Evolutionary conservation across 2,329 filamentous ascomycete genomes (phyloP), one percentile per base, ranked within the genome.

Genomic region (Phoma sp.): DNA sequence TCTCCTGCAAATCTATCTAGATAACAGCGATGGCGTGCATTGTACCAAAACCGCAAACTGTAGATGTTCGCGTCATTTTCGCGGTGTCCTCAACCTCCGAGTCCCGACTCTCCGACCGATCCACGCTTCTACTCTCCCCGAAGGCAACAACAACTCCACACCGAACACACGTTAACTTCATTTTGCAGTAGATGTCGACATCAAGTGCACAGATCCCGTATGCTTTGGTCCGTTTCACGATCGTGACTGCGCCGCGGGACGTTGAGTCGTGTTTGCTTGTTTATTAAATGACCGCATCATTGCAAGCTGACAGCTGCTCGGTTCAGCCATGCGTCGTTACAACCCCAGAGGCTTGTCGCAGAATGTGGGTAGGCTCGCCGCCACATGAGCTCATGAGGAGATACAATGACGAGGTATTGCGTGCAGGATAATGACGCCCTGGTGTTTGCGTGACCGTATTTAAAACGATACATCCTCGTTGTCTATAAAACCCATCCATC

Each of bases 211-310:
- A 33, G 32, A 19, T 29, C 24, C 15, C n/a, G 19, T 24, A 10
- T 19, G 12, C 21, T 38, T 15, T 46, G 24, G n/a, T 10, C 32
- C 19, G 32, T 43, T 32, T 47, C 40, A 43, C 24, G 12, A 21
- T 37, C 25, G 15, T n/a, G 7, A 33, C 25, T n/a, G 27, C 10
- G 19, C 41, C 46, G 52, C 37, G 52, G 47, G 22, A 5, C 13
- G 2, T 21, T 7, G 31, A 35, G 15, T 5, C 10, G 24, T 17
- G 25, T 17, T 9, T 6, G 17, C 50, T 25, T 41, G 32, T 45
- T 45, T 38, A 37, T 43, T 25, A 33, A 13, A 55, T 55, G 52
- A 55, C 52, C 46, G 52, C 52, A 55, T 55, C 41, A 55, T 55
- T 54, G 44, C 39, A 27, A n/a, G 36, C 37, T 51, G 31, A 55